Base-by-base conservation (phyloP, 352 stramenopile genomes). In the Globisporangium carolinianum region DNA sequence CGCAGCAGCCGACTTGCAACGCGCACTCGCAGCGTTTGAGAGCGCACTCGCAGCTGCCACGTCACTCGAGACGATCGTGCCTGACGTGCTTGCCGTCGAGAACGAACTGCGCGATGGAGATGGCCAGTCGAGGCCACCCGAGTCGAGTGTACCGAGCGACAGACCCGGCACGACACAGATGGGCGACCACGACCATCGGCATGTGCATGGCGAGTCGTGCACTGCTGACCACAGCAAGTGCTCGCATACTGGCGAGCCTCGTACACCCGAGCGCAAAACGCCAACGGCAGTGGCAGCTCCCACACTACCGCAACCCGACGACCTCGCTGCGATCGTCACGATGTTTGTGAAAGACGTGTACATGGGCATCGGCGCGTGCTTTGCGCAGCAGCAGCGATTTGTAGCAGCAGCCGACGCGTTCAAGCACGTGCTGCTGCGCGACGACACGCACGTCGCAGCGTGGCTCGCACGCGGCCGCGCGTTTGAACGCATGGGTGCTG, bases 321-420 rank as follows among this genome's bases (percentile, higher is more conserved):
- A 91, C 53, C 46, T 89, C 15, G 4, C 60, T n/a, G 78, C 72
- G 0, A 72, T 91, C 39, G 61, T 87, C 3, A 71, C 59, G 2
- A 89, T 87, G 78, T 87, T 91, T 56, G 76, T 81, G 57, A 84
- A 79, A 37, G 81, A 91, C 56, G 66, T 82, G 4, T 84, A 77
- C 53, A 53, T 81, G 36, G 81, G 76, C 5, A 72, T 89, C 41
- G 76, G 78, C 1, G 50, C 56, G 1, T 86, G 76, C 62, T 56
- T 80, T 5, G 53, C 83, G 4, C 56, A 67, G 10, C 24, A 56
- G 52, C 39, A 46, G 7, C 62, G 63, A 4, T 57, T 78, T 17
- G 74, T 76, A 0, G 66, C 64, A 7, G 76, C 76, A 0, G 77
- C 76, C 1, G 76, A 91, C 37, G 79, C 75, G 46, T 87, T 81